phyloP scores from a whole-genome alignment of 2,329 filamentous ascomycete species.

The Alternaria sp. region DNA sequence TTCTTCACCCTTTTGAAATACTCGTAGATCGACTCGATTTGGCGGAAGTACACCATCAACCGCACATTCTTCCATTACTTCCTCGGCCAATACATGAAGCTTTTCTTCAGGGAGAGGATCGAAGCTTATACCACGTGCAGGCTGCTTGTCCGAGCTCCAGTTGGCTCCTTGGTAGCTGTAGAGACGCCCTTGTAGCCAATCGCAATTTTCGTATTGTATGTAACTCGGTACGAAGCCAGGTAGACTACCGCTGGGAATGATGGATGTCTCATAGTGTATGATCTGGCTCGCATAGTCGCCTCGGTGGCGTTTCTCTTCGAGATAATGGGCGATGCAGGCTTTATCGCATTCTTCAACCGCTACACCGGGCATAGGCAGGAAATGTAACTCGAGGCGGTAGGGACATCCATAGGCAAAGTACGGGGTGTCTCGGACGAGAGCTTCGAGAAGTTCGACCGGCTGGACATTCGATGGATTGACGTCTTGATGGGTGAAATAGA shows the following conservation, averaged over 20 bases:
- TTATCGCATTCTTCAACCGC: background rate
- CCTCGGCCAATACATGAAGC: background rate
- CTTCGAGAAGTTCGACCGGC: slow-evolving; percentile 11
- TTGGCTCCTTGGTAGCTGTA: background rate
- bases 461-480: slow-evolving; percentile 11
- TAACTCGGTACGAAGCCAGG: background rate
- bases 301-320: background rate
- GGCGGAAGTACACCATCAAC: background rate
- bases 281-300: background rate
- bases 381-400: background rate
- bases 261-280: background rate
- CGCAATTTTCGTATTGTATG: background rate
- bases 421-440: slow-evolving; percentile 10
- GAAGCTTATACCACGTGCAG: background rate
- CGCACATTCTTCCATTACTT: background rate
- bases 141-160: background rate
- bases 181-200: background rate
- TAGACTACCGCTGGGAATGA: background rate
- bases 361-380: background rate
- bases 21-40: background rate
- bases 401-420: background rate
- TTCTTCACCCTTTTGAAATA: background rate
- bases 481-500: slow-evolving; percentile 18
- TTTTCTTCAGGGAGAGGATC: background rate
- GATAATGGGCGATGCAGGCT: background rate